Conservation (phyloP, 1,284 basidiomycete genomes). For the Pholiota adiposa region DNA sequence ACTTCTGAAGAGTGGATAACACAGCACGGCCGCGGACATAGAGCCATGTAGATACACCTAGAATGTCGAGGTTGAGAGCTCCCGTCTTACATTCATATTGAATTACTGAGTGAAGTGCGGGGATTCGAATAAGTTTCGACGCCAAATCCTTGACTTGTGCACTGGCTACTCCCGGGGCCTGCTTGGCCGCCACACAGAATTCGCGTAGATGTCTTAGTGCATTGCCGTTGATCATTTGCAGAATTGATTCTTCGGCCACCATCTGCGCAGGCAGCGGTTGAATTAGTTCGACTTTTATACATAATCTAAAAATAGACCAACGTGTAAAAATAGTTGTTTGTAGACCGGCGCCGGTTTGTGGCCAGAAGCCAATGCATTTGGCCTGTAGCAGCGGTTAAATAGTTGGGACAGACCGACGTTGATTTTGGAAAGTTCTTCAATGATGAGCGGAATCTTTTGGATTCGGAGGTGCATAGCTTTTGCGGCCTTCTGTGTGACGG, state of each 20-base stretch:
- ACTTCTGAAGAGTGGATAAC: not conserved
- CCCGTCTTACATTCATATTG: not conserved
- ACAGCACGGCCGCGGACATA: not conserved
- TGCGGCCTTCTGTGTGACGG: not conserved
- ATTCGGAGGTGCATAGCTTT: not conserved
- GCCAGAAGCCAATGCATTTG: not conserved
- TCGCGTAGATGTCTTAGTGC: conserved; percentile 15
- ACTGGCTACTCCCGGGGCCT: not conserved
- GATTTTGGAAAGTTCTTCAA: not conserved
- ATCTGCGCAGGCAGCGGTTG: conserved; percentile 13
- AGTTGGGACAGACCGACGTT: not conserved
- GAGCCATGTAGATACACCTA: not conserved
- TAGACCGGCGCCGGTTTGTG: not conserved
- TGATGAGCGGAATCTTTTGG: not conserved
- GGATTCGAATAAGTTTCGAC: not conserved
- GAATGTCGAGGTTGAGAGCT: not conserved
- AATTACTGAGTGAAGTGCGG: not conserved
- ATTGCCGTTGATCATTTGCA: conserved; percentile 22
- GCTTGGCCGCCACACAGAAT: not conserved
- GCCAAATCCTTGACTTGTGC: not conserved
- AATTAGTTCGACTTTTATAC: no score
- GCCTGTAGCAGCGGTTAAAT: not conserved
- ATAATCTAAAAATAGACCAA: not conserved
- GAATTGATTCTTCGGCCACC: conserved; percentile 26
- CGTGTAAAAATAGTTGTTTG: not conserved